phyloP scores from a whole-genome alignment of 1,284 basidiomycete genomes.

The Salmacisia buchloeana region DNA sequence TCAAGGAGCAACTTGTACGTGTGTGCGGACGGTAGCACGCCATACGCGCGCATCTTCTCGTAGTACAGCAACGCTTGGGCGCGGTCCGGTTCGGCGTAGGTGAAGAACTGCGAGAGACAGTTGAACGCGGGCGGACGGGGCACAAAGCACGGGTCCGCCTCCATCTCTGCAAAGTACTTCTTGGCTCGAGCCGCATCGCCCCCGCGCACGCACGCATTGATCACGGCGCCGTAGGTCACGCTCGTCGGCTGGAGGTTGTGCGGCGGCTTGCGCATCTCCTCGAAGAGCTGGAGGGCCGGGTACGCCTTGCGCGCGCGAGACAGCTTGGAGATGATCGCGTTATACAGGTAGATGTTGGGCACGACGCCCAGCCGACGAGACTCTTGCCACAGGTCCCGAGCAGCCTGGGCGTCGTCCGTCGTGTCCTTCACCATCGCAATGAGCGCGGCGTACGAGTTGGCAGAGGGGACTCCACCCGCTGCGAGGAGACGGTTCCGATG shows the following conservation, averaged over 20 bases:
- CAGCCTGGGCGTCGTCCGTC: constrained; percentile 47
- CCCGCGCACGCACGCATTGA: constrained; percentile 72
- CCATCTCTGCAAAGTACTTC: constrained; percentile 80
- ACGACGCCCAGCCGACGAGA: constrained; percentile 40
- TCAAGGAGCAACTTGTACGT: constrained; percentile 70
- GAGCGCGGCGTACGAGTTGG: constrained; percentile 44
- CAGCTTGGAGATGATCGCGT: constrained; percentile 48
- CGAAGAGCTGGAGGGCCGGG: constrained; percentile 44
- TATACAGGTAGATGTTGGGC: constrained; percentile 44
- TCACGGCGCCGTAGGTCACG: constrained; percentile 91
- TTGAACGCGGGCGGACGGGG: constrained; percentile 89
- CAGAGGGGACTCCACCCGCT: constrained; percentile 32
- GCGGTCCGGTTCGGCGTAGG: constrained; percentile 79
- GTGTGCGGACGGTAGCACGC: constrained; percentile 55
- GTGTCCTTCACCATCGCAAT: constrained; percentile 46
- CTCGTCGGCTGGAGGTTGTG: constrained; percentile 64
- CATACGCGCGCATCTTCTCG: constrained; percentile 55
- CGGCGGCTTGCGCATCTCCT: constrained; percentile 50
- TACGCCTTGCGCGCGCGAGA: constrained; percentile 47
- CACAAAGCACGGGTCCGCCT: constrained; percentile 66
- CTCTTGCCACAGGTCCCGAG: constrained; percentile 46
- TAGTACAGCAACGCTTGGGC: constrained; percentile 62
- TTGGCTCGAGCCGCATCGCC: constrained; percentile 86
- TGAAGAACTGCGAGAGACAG: constrained; percentile 97
- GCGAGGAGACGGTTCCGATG: constrained; percentile 42